Evolutionary conservation across 2,329 filamentous ascomycete genomes (phyloP).

Genomic region (Penicillium sp.): DNA sequence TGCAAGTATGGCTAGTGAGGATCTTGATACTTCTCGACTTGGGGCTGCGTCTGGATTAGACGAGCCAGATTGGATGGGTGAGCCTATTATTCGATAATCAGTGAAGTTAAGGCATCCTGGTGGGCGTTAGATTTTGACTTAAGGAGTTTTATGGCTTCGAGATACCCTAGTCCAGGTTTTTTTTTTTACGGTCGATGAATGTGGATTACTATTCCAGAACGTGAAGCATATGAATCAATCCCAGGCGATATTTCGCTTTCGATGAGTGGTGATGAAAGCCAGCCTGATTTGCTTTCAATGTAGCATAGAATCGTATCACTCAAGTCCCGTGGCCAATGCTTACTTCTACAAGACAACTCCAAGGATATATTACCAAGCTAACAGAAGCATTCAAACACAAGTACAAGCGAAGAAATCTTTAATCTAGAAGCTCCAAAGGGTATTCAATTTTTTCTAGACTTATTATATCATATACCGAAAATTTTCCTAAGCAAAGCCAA

Average conservation of each 20-base stretch:
- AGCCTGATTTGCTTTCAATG: neutral
- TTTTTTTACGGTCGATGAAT: conserved; percentile 2
- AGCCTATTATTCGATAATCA: conserved; percentile 47
- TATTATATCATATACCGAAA: conserved; percentile 27
- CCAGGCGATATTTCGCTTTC: neutral
- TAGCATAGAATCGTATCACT: neutral
- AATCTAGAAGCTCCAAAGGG: conserved; percentile 17
- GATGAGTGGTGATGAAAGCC: neutral
- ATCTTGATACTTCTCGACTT: conserved; percentile 28
- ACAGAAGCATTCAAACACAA: neutral
- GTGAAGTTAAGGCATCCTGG: neutral
- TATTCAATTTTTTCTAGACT: conserved; percentile 26
- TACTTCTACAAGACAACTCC: neutral
- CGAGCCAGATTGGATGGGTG: conserved; percentile 52
- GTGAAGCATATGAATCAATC: neutral
- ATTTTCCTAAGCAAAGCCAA: neutral
- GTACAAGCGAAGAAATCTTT: neutral
- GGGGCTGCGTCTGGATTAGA: conserved; percentile 31
- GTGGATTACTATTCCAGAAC: neutral
- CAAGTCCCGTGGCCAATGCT: neutral
- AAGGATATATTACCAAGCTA: too few species aligned
- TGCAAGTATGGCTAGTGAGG: conserved; percentile 23
- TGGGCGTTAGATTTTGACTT: conserved; percentile 3
- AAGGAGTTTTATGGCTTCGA: conserved; percentile 14
- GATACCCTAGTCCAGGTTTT: conserved; percentile 21